Base-by-base conservation (phyloP, 2,329 filamentous ascomycete species). In the Diaporthe helianthi region DNA sequence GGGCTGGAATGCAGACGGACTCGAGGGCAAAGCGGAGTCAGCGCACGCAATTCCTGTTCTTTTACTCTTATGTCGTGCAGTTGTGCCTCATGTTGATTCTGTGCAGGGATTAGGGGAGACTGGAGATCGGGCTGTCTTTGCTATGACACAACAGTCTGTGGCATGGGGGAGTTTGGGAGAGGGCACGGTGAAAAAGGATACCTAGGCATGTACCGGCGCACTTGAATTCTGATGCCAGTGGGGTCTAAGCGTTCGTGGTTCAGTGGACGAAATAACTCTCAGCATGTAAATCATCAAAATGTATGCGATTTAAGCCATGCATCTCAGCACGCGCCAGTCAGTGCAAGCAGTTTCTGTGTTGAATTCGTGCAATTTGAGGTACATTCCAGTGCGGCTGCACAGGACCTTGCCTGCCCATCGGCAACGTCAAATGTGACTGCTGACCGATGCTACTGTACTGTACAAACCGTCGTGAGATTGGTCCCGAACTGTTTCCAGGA, bases 11-110 rank as follows among this genome's bases (percentile, higher is more conserved):
- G 86, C 83, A 88, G 78, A 87, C 86, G 74, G 92, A 97, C 71
- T 93, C 93, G 33, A 89, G 94, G 72, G 90, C 92, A 47, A 96
- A 97, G 82, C 90, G 92, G 77, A 96, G 92, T 80, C 90, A 93
- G 78, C 86, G 94, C 72, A 97, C 94, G 1, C 93, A 97, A 80
- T 97, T 97, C 77, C 85, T 98, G 73, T 97, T 97, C 80, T 86
- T 94, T 74, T 98, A 99, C 82, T 95, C 94, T 53, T 99, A 98
- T 80, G 85, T 97, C 67, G 91, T 98, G 68, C 96, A 99, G 83
- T 87, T 98, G 74, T 83, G 94, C 68, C 97, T 98, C 80, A 99
- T 98, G 94, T 96, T 95, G 90, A 80, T 88, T 73, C 80, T 89
- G 70, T 87, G 83, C 70, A 80, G 83, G 70, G 80, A 81, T 33